These are phyloP conservation scores for Phenoliferia sp. DNA, from an alignment of 1,284 basidiomycete genomes.

Conservation along the genomic window DNA sequence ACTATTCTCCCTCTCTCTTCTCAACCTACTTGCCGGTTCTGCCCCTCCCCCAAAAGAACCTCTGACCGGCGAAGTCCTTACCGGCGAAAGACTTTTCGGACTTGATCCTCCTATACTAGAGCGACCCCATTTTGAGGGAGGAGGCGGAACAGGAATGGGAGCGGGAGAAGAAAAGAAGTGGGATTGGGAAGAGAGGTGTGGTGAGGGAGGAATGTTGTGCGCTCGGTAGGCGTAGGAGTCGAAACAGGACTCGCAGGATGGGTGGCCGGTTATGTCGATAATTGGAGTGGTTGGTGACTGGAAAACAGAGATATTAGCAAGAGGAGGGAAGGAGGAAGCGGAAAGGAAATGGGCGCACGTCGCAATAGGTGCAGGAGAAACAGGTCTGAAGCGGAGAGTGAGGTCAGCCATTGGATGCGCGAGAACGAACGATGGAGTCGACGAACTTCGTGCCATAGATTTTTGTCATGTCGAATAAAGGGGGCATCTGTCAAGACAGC, in stretches of 20 bases:
- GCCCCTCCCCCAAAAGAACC: neutral
- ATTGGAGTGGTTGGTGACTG: conserved; percentile 2
- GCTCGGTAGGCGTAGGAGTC: conserved; percentile 21
- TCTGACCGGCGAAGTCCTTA: too few relatives aligned
- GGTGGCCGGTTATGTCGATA: conserved; percentile 23
- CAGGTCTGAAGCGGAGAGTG: conserved; percentile 11
- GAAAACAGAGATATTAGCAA: neutral
- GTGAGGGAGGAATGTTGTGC: conserved; percentile 14
- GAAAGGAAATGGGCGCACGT: neutral
- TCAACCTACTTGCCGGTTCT: conserved; percentile 6
- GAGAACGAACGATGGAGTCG: neutral
- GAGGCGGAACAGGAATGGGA: neutral
- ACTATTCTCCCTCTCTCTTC: conserved; percentile 17
- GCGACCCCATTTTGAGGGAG: conserved; percentile 14
- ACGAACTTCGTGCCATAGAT: conserved; percentile 24
- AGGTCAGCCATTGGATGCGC: neutral
- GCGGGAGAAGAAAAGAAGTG: neutral
- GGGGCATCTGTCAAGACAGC: conserved; percentile 25
- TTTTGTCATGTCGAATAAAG: conserved; percentile 18
- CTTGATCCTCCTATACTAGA: conserved; percentile 11
- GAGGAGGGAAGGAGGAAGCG: neutral
- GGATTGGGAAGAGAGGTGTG: conserved; percentile 13
- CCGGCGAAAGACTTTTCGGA: neutral
- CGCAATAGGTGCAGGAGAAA: conserved; percentile 26
- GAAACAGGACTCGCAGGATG: conserved; percentile 29